phyloP scores from a whole-genome alignment of 1,139 yeast genomes.

The Sugiyamaella castrensis region DNA sequence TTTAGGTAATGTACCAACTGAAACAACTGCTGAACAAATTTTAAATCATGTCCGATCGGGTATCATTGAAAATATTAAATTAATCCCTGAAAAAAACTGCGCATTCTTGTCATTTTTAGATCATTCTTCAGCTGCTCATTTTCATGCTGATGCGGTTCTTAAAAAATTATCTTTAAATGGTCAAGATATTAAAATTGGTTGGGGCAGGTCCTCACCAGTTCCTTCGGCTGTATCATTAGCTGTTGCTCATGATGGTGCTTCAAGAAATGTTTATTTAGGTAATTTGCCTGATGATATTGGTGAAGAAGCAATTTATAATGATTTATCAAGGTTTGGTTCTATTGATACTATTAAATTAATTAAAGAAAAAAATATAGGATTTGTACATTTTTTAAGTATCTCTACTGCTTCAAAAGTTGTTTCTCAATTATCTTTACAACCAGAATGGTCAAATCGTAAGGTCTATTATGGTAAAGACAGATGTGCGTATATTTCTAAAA shows the following conservation, averaged over 20 bases:
- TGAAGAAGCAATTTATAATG: slow-evolving; percentile 60
- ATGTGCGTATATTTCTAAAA: slow-evolving; percentile 78
- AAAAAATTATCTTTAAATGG: slow-evolving; percentile 45
- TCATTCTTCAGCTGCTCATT: slow-evolving; percentile 43
- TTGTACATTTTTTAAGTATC: slow-evolving; percentile 75
- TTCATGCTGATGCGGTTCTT: slow-evolving; percentile 54
- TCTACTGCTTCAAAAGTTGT: slow-evolving; percentile 82
- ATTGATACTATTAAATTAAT: slow-evolving; percentile 77
- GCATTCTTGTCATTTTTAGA: slow-evolving; percentile 48
- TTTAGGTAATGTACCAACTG: slow-evolving; percentile 84
- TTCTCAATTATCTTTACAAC: slow-evolving; percentile 55
- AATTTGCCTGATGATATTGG: slow-evolving; percentile 58
- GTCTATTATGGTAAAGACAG: slow-evolving; percentile 87
- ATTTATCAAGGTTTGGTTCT: slow-evolving; percentile 70
- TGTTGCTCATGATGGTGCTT: slow-evolving; percentile 82
- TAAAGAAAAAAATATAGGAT: slow-evolving; percentile 71
- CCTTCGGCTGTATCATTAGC: slow-evolving; percentile 68
- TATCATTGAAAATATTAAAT: slow-evolving; percentile 67
- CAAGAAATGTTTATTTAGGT: slow-evolving; percentile 86
- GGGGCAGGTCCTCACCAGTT: slow-evolving; percentile 66
- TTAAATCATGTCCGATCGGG: slow-evolving; percentile 91
- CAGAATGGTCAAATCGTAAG: slow-evolving; percentile 59
- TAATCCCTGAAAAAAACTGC: slow-evolving; percentile 49
- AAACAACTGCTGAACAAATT: slow-evolving; percentile 74
- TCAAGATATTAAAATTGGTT: slow-evolving; percentile 52